Evolutionary conservation across 345 rosid genomes (phyloP).

Genomic region (Populus pruinosa): DNA sequence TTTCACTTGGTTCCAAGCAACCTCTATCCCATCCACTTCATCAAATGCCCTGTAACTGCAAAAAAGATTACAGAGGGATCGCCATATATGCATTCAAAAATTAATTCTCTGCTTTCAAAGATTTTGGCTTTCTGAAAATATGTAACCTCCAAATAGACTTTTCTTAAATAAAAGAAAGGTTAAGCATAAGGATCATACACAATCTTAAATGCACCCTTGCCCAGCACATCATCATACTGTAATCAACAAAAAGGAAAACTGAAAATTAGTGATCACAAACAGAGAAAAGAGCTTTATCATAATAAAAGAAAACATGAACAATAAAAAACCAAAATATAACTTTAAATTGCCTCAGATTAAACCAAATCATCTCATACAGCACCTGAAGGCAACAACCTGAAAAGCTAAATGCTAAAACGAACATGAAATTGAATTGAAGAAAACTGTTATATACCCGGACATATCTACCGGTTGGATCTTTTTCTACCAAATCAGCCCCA

Average conservation of each 20-base stretch:
- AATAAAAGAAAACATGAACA: too few relatives aligned
- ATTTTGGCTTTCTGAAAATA: background rate
- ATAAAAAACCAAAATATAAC: too few relatives aligned
- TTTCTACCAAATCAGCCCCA: constrained; percentile 39
- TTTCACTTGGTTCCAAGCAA: constrained; percentile 82
- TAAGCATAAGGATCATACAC: constrained; percentile 66
- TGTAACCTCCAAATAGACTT: background rate
- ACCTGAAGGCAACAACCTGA: too few relatives aligned
- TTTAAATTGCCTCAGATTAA: too few relatives aligned
- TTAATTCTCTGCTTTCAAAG: background rate
- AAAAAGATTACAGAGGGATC: background rate
- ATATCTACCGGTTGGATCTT: constrained; percentile 72
- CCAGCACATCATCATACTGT: constrained; percentile 77
- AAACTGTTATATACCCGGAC: constrained; percentile 46
- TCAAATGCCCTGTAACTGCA: constrained; percentile 86
- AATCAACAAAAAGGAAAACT: constrained; percentile 6
- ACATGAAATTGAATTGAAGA: background rate
- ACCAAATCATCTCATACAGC: too few relatives aligned
- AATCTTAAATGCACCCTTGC: constrained; percentile 91
- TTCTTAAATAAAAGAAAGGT: background rate
- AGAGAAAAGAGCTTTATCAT: background rate
- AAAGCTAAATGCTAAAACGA: too few relatives aligned
- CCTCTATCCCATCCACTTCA: constrained; percentile 77
- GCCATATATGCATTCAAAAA: background rate
- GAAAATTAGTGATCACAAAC: background rate